These are phyloP conservation scores for Trichoderma polysporum DNA, from an alignment of 2,329 filamentous ascomycete species.

Conservation along the genomic window DNA sequence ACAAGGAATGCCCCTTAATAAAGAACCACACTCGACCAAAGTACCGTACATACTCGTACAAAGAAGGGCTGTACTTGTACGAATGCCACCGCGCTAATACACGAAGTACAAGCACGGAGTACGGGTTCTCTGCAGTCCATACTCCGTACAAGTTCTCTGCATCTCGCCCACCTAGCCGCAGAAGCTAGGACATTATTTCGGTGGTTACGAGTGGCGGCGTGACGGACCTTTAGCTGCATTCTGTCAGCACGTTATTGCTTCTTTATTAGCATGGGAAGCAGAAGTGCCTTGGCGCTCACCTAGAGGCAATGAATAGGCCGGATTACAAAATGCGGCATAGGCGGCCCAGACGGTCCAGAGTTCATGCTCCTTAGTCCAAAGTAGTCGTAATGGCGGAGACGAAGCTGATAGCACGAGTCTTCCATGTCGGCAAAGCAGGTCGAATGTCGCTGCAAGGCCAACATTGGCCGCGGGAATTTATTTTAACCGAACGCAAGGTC, in stretches of 20 bases:
- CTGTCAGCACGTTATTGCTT: constrained; percentile 16
- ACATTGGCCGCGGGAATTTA: constrained; percentile 15
- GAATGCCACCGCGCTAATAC: not conserved
- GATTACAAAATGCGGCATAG: not conserved
- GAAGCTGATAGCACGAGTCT: not conserved
- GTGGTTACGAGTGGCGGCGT: not conserved
- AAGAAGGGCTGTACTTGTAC: not conserved
- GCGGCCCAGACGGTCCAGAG: not conserved
- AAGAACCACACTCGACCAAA: too few relatives aligned
- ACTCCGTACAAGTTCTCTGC: not conserved
- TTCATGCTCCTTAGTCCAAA: not conserved
- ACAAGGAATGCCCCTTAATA: not conserved
- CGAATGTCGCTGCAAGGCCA: constrained; percentile 9
- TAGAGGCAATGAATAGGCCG: not conserved
- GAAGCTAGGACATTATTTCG: not conserved
- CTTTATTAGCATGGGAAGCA: not conserved
- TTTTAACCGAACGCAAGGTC: constrained; percentile 15
- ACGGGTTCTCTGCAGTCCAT: not conserved
- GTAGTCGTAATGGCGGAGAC: not conserved
- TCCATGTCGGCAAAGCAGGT: constrained; percentile 1
- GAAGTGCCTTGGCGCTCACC: constrained; percentile 14
- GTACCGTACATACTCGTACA: not conserved
- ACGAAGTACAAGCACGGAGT: not conserved
- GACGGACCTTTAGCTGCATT: constrained; percentile 8
- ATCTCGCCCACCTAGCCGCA: not conserved